Base-by-base conservation (phyloP, 805 yeast genomes). In the Priceomyces fermenticarens region DNA sequence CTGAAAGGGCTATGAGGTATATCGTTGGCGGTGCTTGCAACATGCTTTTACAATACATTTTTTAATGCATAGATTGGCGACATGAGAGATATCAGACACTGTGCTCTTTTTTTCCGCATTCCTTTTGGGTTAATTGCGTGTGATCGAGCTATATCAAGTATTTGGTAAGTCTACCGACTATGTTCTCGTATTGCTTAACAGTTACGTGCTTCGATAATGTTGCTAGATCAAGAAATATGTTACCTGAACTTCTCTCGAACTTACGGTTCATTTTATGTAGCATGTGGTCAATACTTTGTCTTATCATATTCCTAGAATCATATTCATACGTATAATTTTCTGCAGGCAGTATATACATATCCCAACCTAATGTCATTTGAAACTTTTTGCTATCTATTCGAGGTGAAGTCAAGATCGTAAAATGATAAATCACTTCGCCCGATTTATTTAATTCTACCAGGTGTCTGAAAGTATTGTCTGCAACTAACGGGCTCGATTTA, bases 341-440 rank as follows among this genome's bases (percentile, higher is more conserved):
- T 2, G 35, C 30, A 2, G 44, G 41, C 29, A 44, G 46, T 10
- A 60, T 51, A 38, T 42, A 45, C 23, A 40, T 43, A 37, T 52
- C 48, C 62, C 60, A 56, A 25, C 46, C 45, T 4, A 28, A 36
- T 2, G 15, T 23, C 30, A n/a, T 27, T 13, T 38, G 38, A 37
- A 30, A 50, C 23, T 47, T 43, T 32, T 46, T 50, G 38, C 54
- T 51, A 36, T 58, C 63, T 6, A 59, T 45, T 13, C 48, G 50
- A 1, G 69, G 70, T 2, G 68, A 53, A 7, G 57, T 44, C 20
- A 63, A 40, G 2, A 64, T 30, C 0, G 69, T 67, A 14, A 62
- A 38, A 42, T 63, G 70, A 13, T 53, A 32, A 11, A 57, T 37
- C 8, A 48, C 32, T 16, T 46, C 50, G 11, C 43, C 41, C 11